Evolutionary conservation across 129 eudicot species (phyloP).

Genomic region (Pseudognaphalium luteoalbum): DNA sequence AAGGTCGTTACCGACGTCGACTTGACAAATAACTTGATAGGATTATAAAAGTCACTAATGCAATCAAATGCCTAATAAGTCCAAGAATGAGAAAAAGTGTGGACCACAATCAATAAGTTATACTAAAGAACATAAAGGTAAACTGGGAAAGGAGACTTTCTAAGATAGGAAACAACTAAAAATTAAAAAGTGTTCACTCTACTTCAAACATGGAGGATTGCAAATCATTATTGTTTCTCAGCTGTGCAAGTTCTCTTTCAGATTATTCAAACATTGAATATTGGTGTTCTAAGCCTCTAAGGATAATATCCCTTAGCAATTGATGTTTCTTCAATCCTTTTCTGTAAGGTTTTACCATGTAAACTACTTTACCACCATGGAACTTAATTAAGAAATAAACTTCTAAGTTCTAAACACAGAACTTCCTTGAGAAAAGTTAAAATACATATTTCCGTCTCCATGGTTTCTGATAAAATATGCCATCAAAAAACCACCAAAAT

Average conservation of each 20-base stretch:
- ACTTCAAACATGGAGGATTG: neutral
- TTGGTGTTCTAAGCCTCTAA: neutral
- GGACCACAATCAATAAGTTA: neutral
- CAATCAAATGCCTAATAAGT: neutral
- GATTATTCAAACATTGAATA: neutral
- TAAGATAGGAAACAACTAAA: neutral
- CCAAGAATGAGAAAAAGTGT: neutral
- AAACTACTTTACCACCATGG: neutral
- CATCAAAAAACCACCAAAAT: neutral
- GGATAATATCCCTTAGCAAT: neutral
- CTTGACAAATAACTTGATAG: neutral
- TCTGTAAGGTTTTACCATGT: neutral
- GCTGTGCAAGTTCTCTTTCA: neutral
- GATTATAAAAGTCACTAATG: neutral
- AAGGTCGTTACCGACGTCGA: neutral
- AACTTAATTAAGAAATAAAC: slow-evolving; percentile 3
- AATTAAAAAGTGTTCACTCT: neutral
- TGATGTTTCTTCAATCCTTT: neutral
- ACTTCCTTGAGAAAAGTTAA: neutral
- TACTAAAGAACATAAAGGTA: neutral
- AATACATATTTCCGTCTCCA: neutral
- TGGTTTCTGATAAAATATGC: neutral
- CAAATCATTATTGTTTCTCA: neutral
- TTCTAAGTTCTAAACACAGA: neutral
- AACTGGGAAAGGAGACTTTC: neutral